A percentile compares a stretch with the other conserved stretches of the same genome.
These are phyloP conservation scores for Trypanosoma brucei DNA, from an alignment of 208 protist genomes.

Conservation along the genomic window DNA sequence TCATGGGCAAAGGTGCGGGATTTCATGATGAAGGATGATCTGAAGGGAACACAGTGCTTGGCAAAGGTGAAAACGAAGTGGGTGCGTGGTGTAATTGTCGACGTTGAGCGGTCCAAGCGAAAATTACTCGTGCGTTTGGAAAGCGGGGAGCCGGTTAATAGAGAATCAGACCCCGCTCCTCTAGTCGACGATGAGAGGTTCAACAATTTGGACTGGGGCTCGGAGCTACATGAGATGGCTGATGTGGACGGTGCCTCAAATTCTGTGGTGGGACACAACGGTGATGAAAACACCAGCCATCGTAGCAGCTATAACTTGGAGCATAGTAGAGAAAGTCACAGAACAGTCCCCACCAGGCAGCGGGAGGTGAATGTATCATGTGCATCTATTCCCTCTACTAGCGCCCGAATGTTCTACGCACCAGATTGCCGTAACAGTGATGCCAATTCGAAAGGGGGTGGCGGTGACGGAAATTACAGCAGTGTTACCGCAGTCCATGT, in stretches of 20 bases:
- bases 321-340: not conserved
- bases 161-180: not conserved
- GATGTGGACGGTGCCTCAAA: not conserved
- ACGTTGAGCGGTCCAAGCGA: conserved; percentile 39
- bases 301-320: not conserved
- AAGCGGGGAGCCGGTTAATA: conserved; percentile 13
- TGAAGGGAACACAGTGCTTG: conserved; percentile 67
- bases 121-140: conserved; percentile 73
- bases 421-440: not conserved
- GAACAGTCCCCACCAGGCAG: not conserved
- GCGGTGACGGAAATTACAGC: not conserved
- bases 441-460: not conserved
- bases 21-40: conserved; percentile 63
- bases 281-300: not conserved
- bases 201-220: not conserved
- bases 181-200: not conserved
- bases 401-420: not conserved
- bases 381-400: not conserved
- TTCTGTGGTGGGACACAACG: not conserved
- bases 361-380: not conserved
- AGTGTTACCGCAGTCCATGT: conserved; percentile 1
- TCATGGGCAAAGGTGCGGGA: conserved; percentile 65
- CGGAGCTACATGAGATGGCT: not conserved
- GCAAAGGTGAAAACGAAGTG: conserved; percentile 43
- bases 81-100: conserved; percentile 68